phyloP scores from a whole-genome alignment of 495 filamentous ascomycete genomes.

The Lasiosphaeriaceae sp. region DNA sequence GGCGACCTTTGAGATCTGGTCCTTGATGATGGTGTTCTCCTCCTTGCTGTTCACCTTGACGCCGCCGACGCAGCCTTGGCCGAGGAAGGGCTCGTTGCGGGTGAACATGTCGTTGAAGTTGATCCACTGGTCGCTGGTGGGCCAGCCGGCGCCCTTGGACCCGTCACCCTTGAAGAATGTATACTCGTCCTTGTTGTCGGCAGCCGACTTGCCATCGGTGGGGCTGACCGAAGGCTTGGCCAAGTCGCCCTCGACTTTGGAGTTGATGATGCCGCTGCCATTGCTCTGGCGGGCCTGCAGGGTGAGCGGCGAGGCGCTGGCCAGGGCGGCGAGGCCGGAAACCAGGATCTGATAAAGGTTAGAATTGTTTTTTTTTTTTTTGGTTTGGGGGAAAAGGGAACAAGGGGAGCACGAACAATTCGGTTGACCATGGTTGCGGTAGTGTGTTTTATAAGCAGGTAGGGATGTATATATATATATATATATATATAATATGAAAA shows the following conservation, averaged over 20 bases:
- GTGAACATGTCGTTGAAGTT: conserved; percentile 4
- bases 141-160: background rate
- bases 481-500: too few species aligned
- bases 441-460: background rate
- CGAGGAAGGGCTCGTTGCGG: background rate
- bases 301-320: background rate
- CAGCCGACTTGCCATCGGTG: background rate
- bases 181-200: background rate
- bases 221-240: background rate
- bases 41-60: background rate
- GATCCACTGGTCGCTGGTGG: background rate
- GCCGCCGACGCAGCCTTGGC: background rate
- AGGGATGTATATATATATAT: background rate
- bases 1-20: background rate
- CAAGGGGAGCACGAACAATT: background rate
- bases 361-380: background rate
- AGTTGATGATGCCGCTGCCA: background rate
- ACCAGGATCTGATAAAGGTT: background rate
- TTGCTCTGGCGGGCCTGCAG: background rate
- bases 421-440: background rate
- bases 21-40: background rate
- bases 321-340: background rate
- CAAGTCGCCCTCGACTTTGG: background rate
- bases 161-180: conserved; percentile 3
- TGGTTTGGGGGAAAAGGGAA: background rate